phyloP scores from a whole-genome alignment of 306 rosid species.

The Ziziphus jujuba region DNA sequence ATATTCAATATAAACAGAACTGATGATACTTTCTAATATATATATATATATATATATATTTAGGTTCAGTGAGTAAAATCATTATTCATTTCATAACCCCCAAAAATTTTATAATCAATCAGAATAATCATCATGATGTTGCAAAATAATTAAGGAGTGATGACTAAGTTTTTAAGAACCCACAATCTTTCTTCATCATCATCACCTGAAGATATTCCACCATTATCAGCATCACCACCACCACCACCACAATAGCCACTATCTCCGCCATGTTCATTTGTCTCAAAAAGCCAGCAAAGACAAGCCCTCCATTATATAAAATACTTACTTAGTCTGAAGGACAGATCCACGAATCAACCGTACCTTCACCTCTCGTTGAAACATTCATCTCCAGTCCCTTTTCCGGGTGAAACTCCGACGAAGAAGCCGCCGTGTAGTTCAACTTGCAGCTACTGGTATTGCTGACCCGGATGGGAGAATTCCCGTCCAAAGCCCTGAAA shows the following conservation, averaged over 20 bases:
- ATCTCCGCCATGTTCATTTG: conserved; percentile 10
- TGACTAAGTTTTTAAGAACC: no score
- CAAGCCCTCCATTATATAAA: no score
- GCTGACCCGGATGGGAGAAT: conserved; percentile 6
- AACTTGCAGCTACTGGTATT: conserved; percentile 54
- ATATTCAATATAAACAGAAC: not conserved
- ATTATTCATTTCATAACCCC: not conserved
- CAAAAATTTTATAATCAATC: not conserved
- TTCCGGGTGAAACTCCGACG: conserved; percentile 44
- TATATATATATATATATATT: no score
- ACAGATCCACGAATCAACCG: conserved; percentile 73
- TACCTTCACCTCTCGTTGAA: conserved; percentile 48
- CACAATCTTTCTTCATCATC: no score
- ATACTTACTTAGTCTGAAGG: conserved; percentile 48
- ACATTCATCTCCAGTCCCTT: conserved; percentile 39
- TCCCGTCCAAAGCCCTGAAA: no score
- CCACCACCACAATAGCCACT: conserved; percentile 28
- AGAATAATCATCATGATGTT: conserved; percentile 19
- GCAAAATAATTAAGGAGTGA: conserved; percentile 30
- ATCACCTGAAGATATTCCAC: conserved; percentile 1
- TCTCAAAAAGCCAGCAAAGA: no score
- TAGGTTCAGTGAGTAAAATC: not conserved
- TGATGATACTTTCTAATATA: no score
- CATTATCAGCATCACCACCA: conserved; percentile 29
- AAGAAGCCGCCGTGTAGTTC: conserved; percentile 33